Evolutionary conservation across 306 rosid genomes (phyloP).

Genomic region (Begonia fuchsioides): DNA sequence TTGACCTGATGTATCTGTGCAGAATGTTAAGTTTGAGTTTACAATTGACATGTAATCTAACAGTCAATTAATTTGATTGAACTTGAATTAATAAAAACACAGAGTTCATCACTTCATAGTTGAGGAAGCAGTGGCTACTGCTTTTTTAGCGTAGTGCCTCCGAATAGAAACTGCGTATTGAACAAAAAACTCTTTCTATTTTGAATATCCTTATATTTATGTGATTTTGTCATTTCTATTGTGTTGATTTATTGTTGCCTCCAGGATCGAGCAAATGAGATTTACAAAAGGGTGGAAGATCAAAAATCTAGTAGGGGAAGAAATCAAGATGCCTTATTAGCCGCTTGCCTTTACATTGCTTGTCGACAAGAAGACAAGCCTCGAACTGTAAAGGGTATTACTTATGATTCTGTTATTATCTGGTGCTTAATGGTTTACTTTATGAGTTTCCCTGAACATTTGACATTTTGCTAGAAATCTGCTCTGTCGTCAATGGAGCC

Average conservation of each 20-base stretch:
- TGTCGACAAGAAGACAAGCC: conserved; percentile 98
- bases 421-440: conserved; percentile 42
- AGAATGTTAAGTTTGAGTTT: too few relatives aligned
- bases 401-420: conserved; percentile 35
- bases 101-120: too few relatives aligned
- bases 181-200: too few relatives aligned
- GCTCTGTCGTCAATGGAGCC: conserved; percentile 97
- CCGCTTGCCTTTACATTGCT: conserved; percentile 98
- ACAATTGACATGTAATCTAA: too few relatives aligned
- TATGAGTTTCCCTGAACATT: conserved; percentile 48
- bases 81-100: too few relatives aligned
- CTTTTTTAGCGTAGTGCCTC: too few relatives aligned
- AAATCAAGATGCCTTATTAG: conserved; percentile 93
- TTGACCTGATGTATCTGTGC: too few relatives aligned
- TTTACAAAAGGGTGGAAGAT: conserved; percentile 90
- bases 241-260: conserved; percentile 14
- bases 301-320: conserved; percentile 95
- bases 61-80: too few relatives aligned
- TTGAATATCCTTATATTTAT: too few relatives aligned
- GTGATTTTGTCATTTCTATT: conserved; percentile 1
- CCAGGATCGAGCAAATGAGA: conserved; percentile 96
- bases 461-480: conserved; percentile 80
- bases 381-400: conserved; percentile 90
- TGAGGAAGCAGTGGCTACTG: too few relatives aligned
- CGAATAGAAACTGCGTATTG: too few relatives aligned